Evolutionary conservation across 2,329 filamentous ascomycete species (phyloP).

Genomic region (Amauroascus niger): DNA sequence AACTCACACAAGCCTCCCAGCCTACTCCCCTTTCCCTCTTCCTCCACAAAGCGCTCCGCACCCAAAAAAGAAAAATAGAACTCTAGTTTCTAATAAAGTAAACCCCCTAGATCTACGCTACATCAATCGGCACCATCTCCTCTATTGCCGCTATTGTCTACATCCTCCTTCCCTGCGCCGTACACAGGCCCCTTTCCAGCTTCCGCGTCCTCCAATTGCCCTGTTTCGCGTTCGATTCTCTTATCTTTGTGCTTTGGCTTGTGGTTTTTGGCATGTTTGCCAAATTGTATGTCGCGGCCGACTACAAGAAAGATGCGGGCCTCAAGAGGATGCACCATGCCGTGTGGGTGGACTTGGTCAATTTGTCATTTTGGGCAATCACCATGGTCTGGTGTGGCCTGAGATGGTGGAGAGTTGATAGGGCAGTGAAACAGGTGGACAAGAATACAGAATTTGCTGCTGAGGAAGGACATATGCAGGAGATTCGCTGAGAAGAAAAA

Average conservation of each 20-base stretch:
- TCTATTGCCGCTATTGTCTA: conserved; percentile 57
- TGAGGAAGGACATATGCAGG: conserved; percentile 10
- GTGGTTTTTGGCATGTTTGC: conserved; percentile 77
- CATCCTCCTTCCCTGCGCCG: conserved; percentile 50
- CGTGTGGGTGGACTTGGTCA: conserved; percentile 71
- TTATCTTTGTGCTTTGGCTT: conserved; percentile 71
- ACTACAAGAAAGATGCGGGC: conserved; percentile 38
- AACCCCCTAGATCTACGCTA: conserved; percentile 54
- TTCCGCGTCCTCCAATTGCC: conserved; percentile 22
- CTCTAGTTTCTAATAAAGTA: no score
- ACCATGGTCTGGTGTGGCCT: conserved; percentile 40
- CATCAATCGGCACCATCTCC: conserved; percentile 57
- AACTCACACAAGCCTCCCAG: neutral
- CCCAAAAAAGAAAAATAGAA: no score
- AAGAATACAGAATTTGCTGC: conserved; percentile 17
- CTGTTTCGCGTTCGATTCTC: conserved; percentile 57
- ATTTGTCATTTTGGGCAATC: conserved; percentile 65
- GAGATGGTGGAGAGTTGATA: conserved; percentile 28
- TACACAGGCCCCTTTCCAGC: conserved; percentile 28
- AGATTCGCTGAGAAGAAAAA: conserved; percentile 1
- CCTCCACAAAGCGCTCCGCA: no score
- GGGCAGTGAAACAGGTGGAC: conserved; percentile 10
- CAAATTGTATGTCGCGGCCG: conserved; percentile 59
- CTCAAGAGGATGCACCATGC: conserved; percentile 74
- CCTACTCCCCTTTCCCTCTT: neutral